Evolutionary conservation across 2,329 filamentous ascomycete species (phyloP).

Genomic region (Colletotrichum sp.): DNA sequence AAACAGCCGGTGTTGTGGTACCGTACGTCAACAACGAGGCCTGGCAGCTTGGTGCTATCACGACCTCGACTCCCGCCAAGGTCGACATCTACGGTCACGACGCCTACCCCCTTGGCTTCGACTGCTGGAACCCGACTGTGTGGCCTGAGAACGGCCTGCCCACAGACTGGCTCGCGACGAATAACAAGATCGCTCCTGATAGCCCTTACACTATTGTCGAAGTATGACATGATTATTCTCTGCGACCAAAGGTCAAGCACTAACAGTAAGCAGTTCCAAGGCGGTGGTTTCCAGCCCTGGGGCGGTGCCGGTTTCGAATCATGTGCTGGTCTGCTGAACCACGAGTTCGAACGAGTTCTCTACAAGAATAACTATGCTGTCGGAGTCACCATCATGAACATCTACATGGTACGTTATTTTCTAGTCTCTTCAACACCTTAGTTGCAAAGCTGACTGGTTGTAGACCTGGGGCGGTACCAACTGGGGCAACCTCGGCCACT

Average conservation of each 20-base stretch:
- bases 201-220: conserved; percentile 71
- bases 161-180: conserved; percentile 59
- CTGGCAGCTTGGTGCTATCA: conserved; percentile 32
- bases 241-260: background rate
- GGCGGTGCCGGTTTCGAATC: conserved; percentile 71
- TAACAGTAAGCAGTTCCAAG: conserved; percentile 52
- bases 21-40: conserved; percentile 76
- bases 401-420: conserved; percentile 68
- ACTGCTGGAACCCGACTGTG: conserved; percentile 49
- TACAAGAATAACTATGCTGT: conserved; percentile 74
- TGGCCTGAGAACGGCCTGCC: conserved; percentile 66
- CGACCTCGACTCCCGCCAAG: conserved; percentile 20
- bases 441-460: background rate
- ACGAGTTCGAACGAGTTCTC: conserved; percentile 74
- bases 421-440: too few species aligned
- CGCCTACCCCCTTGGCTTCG: conserved; percentile 48
- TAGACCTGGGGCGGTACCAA: conserved; percentile 75
- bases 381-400: conserved; percentile 67
- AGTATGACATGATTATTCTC: conserved; percentile 27
- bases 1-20: conserved; percentile 68
- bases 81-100: conserved; percentile 56
- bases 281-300: conserved; percentile 73
- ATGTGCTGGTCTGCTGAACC: conserved; percentile 66
- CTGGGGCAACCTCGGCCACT: conserved; percentile 76
- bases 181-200: conserved; percentile 65